Percentiles rank a stretch among this genome's conserved stretches.
phyloP scores from a whole-genome alignment of 176 grass and related monocot species.

The Phoenix roebelenii region DNA sequence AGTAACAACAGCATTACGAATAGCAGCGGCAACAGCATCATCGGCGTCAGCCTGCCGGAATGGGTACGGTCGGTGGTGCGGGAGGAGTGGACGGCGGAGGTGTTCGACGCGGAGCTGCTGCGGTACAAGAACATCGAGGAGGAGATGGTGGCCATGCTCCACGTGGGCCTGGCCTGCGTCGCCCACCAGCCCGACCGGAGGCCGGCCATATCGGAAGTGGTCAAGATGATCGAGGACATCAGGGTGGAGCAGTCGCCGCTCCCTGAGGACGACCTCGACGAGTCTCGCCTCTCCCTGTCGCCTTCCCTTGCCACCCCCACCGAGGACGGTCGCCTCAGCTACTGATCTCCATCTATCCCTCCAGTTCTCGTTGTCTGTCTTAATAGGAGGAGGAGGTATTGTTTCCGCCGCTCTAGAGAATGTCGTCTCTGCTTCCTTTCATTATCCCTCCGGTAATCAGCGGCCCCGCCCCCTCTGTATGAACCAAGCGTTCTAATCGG shows the following conservation, averaged over 20 bases:
- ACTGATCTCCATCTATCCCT: conserved; percentile 12
- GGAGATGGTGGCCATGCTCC: conserved; percentile 79
- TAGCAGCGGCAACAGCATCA: neutral
- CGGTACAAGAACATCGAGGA: conserved; percentile 73
- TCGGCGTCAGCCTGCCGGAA: conserved; percentile 27
- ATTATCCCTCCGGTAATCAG: too few species aligned
- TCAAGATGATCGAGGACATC: conserved; percentile 73
- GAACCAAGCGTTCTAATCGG: too few species aligned
- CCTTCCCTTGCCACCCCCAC: conserved; percentile 32
- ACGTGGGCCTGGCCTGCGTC: conserved; percentile 56
- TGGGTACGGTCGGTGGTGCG: conserved; percentile 80
- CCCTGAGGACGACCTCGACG: conserved; percentile 35
- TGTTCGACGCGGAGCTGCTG: conserved; percentile 79
- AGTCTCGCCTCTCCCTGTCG: conserved; percentile 18
- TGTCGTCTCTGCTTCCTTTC: too few species aligned
- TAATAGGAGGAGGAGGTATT: too few species aligned
- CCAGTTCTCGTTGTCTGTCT: neutral
- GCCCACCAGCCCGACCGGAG: conserved; percentile 44
- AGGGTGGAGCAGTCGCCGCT: conserved; percentile 40
- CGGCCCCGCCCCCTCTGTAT: too few species aligned
- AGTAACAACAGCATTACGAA: too few species aligned
- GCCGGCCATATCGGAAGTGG: conserved; percentile 50
- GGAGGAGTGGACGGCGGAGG: conserved; percentile 81
- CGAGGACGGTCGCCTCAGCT: conserved; percentile 39
- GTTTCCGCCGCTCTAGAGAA: too few species aligned